A percentile compares a stretch with the other conserved stretches of the same genome.
Conservation (phyloP, 768 basidiomycete species). For the Pleurotus salmoneostramineus region DNA sequence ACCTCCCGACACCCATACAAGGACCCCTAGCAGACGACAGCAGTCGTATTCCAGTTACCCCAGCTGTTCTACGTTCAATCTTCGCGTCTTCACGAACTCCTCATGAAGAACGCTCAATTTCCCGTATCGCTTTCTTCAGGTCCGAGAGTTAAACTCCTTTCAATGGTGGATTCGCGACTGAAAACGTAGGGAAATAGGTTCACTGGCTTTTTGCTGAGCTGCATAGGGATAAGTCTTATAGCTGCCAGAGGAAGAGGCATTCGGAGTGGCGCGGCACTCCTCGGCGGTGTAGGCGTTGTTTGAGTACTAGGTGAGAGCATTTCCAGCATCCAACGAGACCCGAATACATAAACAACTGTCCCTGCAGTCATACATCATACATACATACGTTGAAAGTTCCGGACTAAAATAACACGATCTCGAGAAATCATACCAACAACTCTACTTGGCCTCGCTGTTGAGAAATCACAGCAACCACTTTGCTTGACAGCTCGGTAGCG, state of each 20-base stretch:
- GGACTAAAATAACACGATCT: too few species aligned
- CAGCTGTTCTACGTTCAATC: constrained; percentile 76
- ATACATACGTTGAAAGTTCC: too few species aligned
- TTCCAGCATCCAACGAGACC: constrained; percentile 19
- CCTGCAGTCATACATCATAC: too few species aligned
- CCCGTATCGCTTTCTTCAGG: constrained; percentile 86
- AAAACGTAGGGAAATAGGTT: constrained; percentile 42
- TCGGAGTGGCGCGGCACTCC: constrained; percentile 58
- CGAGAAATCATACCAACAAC: constrained; percentile 23
- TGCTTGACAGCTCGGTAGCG: constrained; percentile 50
- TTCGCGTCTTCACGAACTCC: constrained; percentile 83
- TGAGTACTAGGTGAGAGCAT: constrained; percentile 17
- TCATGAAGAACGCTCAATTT: constrained; percentile 79
- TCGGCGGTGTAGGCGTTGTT: constrained; percentile 48
- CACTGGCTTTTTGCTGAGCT: constrained; percentile 78
- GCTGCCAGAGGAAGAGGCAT: constrained; percentile 71
- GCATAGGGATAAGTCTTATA: constrained; percentile 71
- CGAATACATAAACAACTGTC: too few species aligned
- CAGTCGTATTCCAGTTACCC: constrained; percentile 78
- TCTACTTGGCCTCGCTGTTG: constrained; percentile 47
- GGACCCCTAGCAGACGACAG: constrained; percentile 41
- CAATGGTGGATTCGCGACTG: neutral
- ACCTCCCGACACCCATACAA: constrained; percentile 23
- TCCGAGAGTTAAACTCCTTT: constrained; percentile 20
- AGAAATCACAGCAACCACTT: constrained; percentile 55